Conservation (phyloP, 2,329 filamentous ascomycete genomes). For the Aspergillus japonicus region DNA sequence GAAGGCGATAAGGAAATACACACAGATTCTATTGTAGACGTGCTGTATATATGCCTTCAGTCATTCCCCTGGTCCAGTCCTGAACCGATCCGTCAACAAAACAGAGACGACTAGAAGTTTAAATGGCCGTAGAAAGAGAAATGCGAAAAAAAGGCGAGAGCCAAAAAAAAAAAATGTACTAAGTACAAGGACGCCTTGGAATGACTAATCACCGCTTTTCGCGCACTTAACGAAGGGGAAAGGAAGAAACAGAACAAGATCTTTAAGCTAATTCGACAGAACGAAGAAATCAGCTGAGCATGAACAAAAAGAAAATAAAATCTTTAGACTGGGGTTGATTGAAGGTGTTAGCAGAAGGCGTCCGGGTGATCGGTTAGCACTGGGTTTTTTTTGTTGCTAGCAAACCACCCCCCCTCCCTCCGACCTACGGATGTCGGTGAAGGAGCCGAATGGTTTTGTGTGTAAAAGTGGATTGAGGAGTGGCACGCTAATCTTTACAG, state of each 20-base stretch:
- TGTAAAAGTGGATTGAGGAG: neutral
- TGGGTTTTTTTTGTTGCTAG: neutral
- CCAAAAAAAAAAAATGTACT: neutral
- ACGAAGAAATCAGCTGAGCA: neutral
- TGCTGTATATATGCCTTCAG: neutral
- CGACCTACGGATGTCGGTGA: neutral
- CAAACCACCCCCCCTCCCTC: neutral
- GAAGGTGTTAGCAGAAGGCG: too few relatives aligned
- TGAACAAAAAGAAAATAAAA: neutral
- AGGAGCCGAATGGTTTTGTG: neutral
- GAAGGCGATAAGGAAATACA: neutral
- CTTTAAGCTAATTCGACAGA: neutral
- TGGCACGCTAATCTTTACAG: too few relatives aligned
- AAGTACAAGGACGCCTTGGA: neutral
- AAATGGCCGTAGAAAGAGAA: neutral
- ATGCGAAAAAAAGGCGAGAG: neutral
- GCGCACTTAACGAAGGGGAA: neutral
- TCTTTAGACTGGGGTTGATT: too few relatives aligned
- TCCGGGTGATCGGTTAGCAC: too few relatives aligned
- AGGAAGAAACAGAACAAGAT: too few relatives aligned
- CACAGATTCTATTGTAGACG: neutral
- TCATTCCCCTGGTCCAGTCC: neutral
- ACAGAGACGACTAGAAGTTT: neutral
- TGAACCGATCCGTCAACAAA: neutral
- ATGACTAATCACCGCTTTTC: neutral